Percentiles rank a stretch among this genome's conserved stretches.
These are phyloP conservation scores for Sclerotinia sclerotiorum DNA, from an alignment of 2,329 filamentous ascomycete species.

Conservation along the genomic window DNA sequence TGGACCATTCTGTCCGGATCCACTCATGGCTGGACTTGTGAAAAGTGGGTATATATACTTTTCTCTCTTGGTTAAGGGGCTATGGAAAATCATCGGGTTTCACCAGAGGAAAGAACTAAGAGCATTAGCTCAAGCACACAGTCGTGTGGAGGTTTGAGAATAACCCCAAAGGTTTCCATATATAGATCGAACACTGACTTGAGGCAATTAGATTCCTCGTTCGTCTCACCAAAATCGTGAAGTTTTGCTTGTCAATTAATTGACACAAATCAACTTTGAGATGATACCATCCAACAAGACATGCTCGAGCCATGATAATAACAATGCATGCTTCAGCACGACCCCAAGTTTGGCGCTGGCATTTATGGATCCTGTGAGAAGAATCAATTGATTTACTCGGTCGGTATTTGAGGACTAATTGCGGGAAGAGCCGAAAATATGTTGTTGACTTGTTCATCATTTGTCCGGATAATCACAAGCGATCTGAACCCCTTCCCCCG, in stretches of 20 bases:
- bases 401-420: background rate
- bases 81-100: background rate
- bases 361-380: background rate
- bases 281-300: background rate
- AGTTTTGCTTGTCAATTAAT: background rate
- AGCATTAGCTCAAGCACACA: background rate
- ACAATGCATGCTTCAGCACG: background rate
- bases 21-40: background rate
- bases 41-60: background rate
- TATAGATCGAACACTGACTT: background rate
- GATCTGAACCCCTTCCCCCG: background rate
- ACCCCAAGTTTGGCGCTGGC: background rate
- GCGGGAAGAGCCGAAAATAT: background rate
- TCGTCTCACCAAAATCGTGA: background rate
- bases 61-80: background rate
- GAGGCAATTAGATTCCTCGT: background rate
- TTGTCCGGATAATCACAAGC: slow-evolving; percentile 16
- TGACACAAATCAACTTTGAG: background rate
- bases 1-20: background rate
- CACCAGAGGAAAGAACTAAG: slow-evolving; percentile 1
- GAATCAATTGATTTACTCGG: background rate
- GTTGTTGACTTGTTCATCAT: background rate
- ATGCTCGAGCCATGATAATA: background rate
- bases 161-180: background rate
- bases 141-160: background rate